These are phyloP conservation scores for Tetrapisispora taiwanensis DNA, from an alignment of 805 yeast species.

Conservation along the genomic window DNA sequence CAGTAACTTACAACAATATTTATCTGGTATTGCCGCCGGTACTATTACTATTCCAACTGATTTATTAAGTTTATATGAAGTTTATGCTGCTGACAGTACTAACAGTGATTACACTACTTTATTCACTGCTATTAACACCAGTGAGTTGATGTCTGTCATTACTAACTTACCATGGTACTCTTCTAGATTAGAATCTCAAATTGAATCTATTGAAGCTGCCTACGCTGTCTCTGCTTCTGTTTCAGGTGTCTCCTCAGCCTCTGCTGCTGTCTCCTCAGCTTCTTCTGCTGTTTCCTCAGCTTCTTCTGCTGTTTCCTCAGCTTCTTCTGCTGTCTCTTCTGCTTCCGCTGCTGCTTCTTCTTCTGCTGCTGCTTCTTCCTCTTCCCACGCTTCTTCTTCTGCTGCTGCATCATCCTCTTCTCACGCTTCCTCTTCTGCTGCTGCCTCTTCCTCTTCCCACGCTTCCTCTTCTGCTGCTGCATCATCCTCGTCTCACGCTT, in stretches of 20 bases:
- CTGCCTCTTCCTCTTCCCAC: neutral
- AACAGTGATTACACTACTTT: slow-evolving; percentile 30
- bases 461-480: neutral
- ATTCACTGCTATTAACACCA: slow-evolving; percentile 24
- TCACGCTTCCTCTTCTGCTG: too few species aligned
- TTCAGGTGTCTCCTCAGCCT: slow-evolving; percentile 4
- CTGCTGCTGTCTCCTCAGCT: slow-evolving; percentile 2
- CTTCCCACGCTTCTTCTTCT: slow-evolving; percentile 5
- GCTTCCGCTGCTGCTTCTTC: slow-evolving; percentile 4
- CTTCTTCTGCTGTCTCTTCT: slow-evolving; percentile 7
- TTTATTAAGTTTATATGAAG: slow-evolving; percentile 21
- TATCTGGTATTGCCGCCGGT: slow-evolving; percentile 1
- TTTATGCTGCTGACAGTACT: slow-evolving; percentile 23
- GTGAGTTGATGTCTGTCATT: slow-evolving; percentile 24
- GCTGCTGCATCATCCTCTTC: neutral
- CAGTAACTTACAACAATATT: slow-evolving; percentile 8
- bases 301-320: slow-evolving; percentile 2
- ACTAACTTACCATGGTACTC: slow-evolving; percentile 31
- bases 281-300: slow-evolving; percentile 6
- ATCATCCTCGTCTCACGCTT: too few species aligned
- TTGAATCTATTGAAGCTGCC: slow-evolving; percentile 5
- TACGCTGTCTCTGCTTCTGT: slow-evolving; percentile 5
- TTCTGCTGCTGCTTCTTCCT: neutral
- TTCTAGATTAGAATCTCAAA: slow-evolving; percentile 13
- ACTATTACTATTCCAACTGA: slow-evolving; percentile 22